phyloP scores from a whole-genome alignment of 495 filamentous ascomycete genomes.

The Xylaria longipes region DNA sequence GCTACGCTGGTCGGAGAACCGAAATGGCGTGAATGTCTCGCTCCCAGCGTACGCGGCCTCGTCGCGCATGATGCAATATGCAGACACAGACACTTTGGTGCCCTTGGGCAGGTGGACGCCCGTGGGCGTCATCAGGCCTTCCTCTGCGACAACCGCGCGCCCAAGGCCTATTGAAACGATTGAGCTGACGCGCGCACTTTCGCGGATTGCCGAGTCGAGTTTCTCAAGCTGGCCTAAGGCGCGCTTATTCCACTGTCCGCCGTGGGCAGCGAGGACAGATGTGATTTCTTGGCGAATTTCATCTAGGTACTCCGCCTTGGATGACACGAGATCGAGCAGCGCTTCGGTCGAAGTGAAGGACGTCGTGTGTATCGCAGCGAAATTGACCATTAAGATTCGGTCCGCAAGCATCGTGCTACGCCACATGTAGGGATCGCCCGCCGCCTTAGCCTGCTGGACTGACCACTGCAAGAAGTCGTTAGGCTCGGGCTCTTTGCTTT shows the following conservation, averaged over 20 bases:
- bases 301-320: slow-evolving; percentile 49
- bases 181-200: slow-evolving; percentile 28
- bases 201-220: slow-evolving; percentile 48
- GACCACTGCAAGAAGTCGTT: slow-evolving; percentile 53
- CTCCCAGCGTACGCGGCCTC: slow-evolving; percentile 34
- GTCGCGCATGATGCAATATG: slow-evolving; percentile 36
- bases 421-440: slow-evolving; percentile 38
- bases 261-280: slow-evolving; percentile 37
- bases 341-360: slow-evolving; percentile 50
- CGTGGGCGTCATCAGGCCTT: slow-evolving; percentile 44
- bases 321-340: slow-evolving; percentile 50
- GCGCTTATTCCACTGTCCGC: slow-evolving; percentile 50
- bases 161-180: slow-evolving; percentile 37
- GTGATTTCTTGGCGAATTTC: slow-evolving; percentile 60
- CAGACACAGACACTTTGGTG: slow-evolving; percentile 29
- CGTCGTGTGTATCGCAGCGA: slow-evolving; percentile 59
- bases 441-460: slow-evolving; percentile 39
- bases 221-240: slow-evolving; percentile 47
- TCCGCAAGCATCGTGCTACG: slow-evolving; percentile 35
- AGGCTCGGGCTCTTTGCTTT: slow-evolving; percentile 32
- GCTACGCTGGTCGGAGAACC: slow-evolving; percentile 37
- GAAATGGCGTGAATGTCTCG: slow-evolving; percentile 36
- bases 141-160: slow-evolving; percentile 39
- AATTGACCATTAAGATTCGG: slow-evolving; percentile 51
- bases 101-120: slow-evolving; percentile 39